phyloP scores from a whole-genome alignment of 83 land plant species.

The Isoetes engelmannii region DNA sequence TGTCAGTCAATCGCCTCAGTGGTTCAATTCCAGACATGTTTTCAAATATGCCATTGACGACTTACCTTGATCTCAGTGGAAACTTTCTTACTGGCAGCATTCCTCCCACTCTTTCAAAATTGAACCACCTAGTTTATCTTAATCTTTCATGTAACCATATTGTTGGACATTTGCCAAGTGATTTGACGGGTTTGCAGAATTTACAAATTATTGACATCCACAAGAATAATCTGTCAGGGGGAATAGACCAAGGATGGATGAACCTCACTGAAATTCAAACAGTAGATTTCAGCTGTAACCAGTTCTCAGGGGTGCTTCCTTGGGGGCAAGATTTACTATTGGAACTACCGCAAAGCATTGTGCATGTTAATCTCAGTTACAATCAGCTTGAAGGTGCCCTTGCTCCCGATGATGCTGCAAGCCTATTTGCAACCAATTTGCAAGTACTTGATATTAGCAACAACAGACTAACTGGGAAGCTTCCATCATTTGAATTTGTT shows the following conservation, averaged over 20 bases:
- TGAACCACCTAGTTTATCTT: slow-evolving; percentile 36
- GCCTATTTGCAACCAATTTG: slow-evolving; percentile 40
- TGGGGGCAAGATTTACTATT: slow-evolving; percentile 22
- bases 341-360: slow-evolving; percentile 20
- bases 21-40: slow-evolving; percentile 6
- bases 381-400: slow-evolving; percentile 42
- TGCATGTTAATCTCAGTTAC: slow-evolving; percentile 45
- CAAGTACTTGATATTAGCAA: slow-evolving; percentile 57
- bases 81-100: slow-evolving; percentile 45
- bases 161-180: slow-evolving; percentile 35
- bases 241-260: slow-evolving; percentile 27
- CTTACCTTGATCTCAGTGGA: neutral
- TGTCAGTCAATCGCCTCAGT: neutral
- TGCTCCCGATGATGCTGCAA: slow-evolving; percentile 33
- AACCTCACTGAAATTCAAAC: slow-evolving; percentile 22
- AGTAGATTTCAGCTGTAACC: slow-evolving; percentile 51
- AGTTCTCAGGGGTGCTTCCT: slow-evolving; percentile 41
- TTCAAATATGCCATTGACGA: neutral
- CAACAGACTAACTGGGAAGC: slow-evolving; percentile 40
- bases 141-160: slow-evolving; percentile 52
- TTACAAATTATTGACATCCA: slow-evolving; percentile 42
- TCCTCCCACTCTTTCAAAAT: slow-evolving; percentile 37
- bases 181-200: slow-evolving; percentile 25
- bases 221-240: slow-evolving; percentile 39
- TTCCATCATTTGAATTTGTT: slow-evolving; percentile 47